Evolutionary conservation across 2,329 filamentous ascomycete genomes (phyloP).

Genomic region (Myriosclerotinia scirpicola): DNA sequence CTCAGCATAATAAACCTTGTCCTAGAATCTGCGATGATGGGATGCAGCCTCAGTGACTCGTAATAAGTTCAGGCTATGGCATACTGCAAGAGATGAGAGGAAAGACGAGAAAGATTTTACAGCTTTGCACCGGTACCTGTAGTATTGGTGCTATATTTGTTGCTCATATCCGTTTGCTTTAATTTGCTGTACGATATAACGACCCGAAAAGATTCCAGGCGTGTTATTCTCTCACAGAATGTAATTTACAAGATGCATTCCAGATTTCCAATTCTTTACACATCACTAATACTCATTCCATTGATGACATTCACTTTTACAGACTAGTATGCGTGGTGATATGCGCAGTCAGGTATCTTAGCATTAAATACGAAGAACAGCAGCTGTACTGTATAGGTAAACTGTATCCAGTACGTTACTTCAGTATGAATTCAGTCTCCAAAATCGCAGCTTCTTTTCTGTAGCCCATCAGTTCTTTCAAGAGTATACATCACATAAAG

Average conservation of each 20-base stretch:
- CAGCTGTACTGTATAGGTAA: neutral
- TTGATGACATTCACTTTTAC: neutral
- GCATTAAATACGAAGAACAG: neutral
- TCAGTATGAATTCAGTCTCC: neutral
- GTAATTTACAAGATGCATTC: neutral
- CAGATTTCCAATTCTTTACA: too few species aligned
- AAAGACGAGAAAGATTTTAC: too few species aligned
- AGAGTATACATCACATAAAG: too few species aligned
- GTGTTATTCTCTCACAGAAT: neutral
- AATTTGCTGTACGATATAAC: neutral
- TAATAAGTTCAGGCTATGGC: neutral
- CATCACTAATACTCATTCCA: too few species aligned
- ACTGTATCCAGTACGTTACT: too few species aligned
- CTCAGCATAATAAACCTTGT: neutral
- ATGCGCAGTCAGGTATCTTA: neutral
- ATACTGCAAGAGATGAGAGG: too few species aligned
- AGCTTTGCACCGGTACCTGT: neutral
- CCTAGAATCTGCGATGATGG: neutral
- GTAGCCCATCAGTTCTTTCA: neutral
- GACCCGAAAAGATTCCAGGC: too few species aligned
- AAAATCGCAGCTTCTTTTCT: neutral
- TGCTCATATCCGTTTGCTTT: neutral
- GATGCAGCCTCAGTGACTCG: neutral
- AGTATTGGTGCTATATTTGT: neutral
- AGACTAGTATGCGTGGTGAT: neutral